Evolutionary conservation across 2,329 filamentous ascomycete species (phyloP).

Genomic region (Xylariaceae sp.): DNA sequence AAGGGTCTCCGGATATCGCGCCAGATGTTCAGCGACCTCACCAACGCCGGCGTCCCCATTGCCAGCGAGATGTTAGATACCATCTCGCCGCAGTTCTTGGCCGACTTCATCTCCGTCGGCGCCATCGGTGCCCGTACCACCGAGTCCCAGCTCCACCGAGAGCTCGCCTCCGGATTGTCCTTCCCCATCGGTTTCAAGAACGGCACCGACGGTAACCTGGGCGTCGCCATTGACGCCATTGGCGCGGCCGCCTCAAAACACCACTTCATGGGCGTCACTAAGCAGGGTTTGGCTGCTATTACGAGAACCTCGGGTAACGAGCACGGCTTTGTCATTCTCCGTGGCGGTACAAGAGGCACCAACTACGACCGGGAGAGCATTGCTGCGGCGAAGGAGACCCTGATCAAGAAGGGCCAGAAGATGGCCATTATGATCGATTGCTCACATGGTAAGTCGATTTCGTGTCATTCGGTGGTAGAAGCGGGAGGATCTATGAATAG

Average conservation of each 20-base stretch:
- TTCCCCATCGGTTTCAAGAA: conserved; percentile 99
- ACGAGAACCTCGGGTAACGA: conserved; percentile 90
- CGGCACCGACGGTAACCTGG: conserved; percentile 87
- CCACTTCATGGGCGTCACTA: conserved; percentile 98
- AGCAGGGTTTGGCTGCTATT: conserved; percentile 92
- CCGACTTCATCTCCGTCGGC: conserved; percentile 90
- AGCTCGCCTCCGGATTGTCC: conserved; percentile 88
- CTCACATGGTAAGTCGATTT: conserved; percentile 67
- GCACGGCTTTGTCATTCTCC: conserved; percentile 94
- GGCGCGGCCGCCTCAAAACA: conserved; percentile 79
- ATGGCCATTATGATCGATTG: conserved; percentile 97
- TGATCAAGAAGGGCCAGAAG: conserved; percentile 77
- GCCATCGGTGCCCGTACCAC: conserved; percentile 95
- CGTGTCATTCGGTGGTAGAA: background rate
- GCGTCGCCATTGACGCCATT: conserved; percentile 92
- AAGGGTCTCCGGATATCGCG: conserved; percentile 91
- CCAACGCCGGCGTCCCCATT: conserved; percentile 82
- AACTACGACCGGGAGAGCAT: conserved; percentile 90
- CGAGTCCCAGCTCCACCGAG: conserved; percentile 92
- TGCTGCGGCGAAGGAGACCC: conserved; percentile 67
- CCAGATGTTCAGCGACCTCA: conserved; percentile 89
- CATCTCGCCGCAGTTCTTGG: conserved; percentile 95
- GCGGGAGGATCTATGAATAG: no score
- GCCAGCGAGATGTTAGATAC: conserved; percentile 98
- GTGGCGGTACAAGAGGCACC: conserved; percentile 84